Percentiles rank a stretch among this genome's conserved stretches.
Conservation (phyloP, 495 filamentous ascomycete genomes). For the Penicillium macrosclerotiorum region DNA sequence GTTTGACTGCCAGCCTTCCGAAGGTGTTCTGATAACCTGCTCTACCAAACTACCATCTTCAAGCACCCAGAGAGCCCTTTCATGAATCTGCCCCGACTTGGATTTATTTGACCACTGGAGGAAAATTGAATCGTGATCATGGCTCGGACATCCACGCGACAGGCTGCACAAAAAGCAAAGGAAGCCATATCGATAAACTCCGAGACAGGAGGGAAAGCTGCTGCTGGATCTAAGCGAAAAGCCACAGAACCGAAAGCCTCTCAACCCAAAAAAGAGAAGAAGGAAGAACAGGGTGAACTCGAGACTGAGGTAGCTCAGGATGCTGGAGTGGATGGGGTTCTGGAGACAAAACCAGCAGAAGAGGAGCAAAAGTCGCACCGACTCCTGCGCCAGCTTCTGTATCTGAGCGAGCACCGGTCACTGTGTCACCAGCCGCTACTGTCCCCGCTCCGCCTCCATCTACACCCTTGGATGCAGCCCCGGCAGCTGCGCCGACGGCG, state of each 20-base stretch:
- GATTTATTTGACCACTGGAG: neutral
- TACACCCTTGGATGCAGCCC: too few species aligned
- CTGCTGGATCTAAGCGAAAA: slow-evolving; percentile 38
- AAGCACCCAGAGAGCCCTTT: neutral
- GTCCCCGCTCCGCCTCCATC: too few species aligned
- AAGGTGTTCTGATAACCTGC: too few species aligned
- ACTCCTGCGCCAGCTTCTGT: neutral
- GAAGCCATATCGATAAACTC: slow-evolving; percentile 35
- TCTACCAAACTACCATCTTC: neutral
- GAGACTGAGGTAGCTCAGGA: slow-evolving; percentile 29
- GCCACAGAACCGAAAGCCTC: slow-evolving; percentile 22
- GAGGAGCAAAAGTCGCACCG: slow-evolving; percentile 4
- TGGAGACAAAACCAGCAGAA: slow-evolving; percentile 20
- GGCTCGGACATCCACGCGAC: slow-evolving; percentile 42
- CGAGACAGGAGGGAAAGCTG: slow-evolving; percentile 21
- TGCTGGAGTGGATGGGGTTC: neutral
- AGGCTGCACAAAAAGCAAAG: slow-evolving; percentile 46
- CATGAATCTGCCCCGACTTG: neutral
- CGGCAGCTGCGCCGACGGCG: too few species aligned
- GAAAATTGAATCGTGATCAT: slow-evolving; percentile 16
- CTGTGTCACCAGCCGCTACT: too few species aligned
- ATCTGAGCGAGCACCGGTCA: too few species aligned
- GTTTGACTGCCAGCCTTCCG: neutral
- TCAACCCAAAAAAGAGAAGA: slow-evolving; percentile 12
- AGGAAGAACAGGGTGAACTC: slow-evolving; percentile 32